Percentiles rank a stretch among this genome's conserved stretches.
Conservation (phyloP, 139 green algal genomes). For the Closterium sp. region DNA sequence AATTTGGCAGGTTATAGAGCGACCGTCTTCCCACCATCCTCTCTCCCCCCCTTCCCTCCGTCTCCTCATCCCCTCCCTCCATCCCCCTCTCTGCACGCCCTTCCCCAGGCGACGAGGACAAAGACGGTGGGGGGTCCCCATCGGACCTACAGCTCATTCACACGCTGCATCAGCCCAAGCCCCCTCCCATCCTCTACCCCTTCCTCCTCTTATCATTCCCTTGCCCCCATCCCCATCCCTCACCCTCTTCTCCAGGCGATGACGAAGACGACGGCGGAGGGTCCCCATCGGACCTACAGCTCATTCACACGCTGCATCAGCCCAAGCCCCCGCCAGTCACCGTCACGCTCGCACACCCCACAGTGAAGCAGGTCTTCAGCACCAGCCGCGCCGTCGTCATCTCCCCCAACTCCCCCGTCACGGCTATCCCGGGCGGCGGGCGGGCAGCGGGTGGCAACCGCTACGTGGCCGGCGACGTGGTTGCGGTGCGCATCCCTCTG, state of each 20-base stretch:
- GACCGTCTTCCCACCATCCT: too few species aligned
- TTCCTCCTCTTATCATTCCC: not conserved
- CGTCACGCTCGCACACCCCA: constrained; percentile 34
- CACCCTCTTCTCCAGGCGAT: not conserved
- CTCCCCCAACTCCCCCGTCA: constrained; percentile 41
- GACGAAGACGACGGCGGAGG: not conserved
- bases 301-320: constrained; percentile 23
- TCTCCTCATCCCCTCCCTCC: too few species aligned
- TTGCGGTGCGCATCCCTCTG: constrained; percentile 39
- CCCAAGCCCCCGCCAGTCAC: constrained; percentile 17
- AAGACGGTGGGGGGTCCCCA: not conserved
- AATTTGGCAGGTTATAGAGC: too few species aligned
- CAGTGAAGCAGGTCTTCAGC: constrained; percentile 49
- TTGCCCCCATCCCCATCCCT: too few species aligned
- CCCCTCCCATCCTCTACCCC: not conserved
- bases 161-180: constrained; percentile 15
- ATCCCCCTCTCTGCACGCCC: too few species aligned
- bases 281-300: constrained; percentile 6
- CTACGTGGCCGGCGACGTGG: constrained; percentile 44
- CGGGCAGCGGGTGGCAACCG: not conserved
- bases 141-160: constrained; percentile 25
- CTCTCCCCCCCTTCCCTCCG: too few species aligned
- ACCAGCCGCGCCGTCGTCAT: constrained; percentile 39
- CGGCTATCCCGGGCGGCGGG: not conserved
- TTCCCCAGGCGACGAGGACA: not conserved